Evolutionary conservation across 495 filamentous ascomycete genomes (phyloP).

Genomic region (Endocarpon pusillum): DNA sequence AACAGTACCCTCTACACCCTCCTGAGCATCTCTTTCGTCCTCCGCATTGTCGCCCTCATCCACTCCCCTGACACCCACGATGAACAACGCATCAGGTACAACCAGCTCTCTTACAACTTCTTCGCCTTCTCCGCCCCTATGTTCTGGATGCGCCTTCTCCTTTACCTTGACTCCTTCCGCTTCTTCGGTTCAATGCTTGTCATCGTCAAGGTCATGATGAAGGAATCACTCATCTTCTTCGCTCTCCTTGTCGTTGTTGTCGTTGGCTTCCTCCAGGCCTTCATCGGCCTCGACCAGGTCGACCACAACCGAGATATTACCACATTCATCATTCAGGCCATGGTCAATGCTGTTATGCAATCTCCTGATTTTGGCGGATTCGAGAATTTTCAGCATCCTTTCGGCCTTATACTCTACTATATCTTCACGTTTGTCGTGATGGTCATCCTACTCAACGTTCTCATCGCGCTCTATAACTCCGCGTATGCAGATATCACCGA

Average conservation of each 20-base stretch:
- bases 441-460: slow-evolving; percentile 76
- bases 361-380: slow-evolving; percentile 83
- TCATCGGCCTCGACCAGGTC: slow-evolving; percentile 79
- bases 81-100: slow-evolving; percentile 43
- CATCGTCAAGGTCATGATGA: slow-evolving; percentile 97
- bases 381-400: slow-evolving; percentile 58
- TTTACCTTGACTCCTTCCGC: slow-evolving; percentile 83
- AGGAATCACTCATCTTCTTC: slow-evolving; percentile 94
- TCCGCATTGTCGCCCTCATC: slow-evolving; percentile 59
- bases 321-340: slow-evolving; percentile 65
- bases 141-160: slow-evolving; percentile 88
- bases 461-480: slow-evolving; percentile 92
- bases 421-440: slow-evolving; percentile 95
- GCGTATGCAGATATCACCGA: slow-evolving; percentile 93
- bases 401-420: slow-evolving; percentile 84
- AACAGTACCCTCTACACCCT: slow-evolving; percentile 68
- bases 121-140: slow-evolving; percentile 80
- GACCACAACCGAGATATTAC: slow-evolving; percentile 47
- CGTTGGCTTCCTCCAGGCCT: slow-evolving; percentile 84
- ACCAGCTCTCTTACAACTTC: slow-evolving; percentile 80
- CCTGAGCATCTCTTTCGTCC: slow-evolving; percentile 55
- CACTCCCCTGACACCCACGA: slow-evolving; percentile 35
- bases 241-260: slow-evolving; percentile 75
- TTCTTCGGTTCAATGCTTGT: slow-evolving; percentile 98
- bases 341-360: slow-evolving; percentile 81